Evolutionary conservation across 345 rosid genomes (phyloP), one percentile per base, ranked within the genome.

Genomic region (Camelina hispida): DNA sequence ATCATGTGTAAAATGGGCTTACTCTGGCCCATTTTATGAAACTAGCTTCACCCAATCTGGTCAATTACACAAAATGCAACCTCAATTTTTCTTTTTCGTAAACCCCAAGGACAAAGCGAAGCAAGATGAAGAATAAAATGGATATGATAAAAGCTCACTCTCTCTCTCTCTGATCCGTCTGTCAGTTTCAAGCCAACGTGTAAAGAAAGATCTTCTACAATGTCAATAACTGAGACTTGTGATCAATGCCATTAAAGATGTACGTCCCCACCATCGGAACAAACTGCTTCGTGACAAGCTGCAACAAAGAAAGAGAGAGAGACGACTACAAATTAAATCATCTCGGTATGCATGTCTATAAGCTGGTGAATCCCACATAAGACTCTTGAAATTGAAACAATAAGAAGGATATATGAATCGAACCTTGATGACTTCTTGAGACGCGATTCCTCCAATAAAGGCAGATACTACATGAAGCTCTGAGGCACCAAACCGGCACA

Each of bases 381-480:
- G 48, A 42, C 52, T 57, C 23, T 35, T 20, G 55, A 34, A 38
- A 17, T 13, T 44, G 60, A 67, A 67, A 73, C 46, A 25, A 44
- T 12, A 71, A 50, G 54, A 30, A 68, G 34, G 18, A 42, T 47
- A 28, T 70, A 68, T 20, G 44, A 42, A 79, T 14, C 43, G 15
- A 52, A 94, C 97, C 97, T 92, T 92, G 74, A 95, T 95, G 73
- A 82, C 94, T 87, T 95, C 98, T 79, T 95, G 98, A 1, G 99
- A 89, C 4, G 98, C 91, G 30, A 92, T 81, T 79, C 99, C 99
- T 69, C 99, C 99, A 16, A 92, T 73, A 59, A 95, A 83, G 22
- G 99, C 97, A 74, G 97, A 91, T 30, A 95, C 97, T 1, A 92
- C 90, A 77, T 95, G 99, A 55, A 95, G 97, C 84, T 95, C 97